These are phyloP conservation scores for Trametes gibbosa DNA, from an alignment of 768 basidiomycete species.

Conservation along the genomic window DNA sequence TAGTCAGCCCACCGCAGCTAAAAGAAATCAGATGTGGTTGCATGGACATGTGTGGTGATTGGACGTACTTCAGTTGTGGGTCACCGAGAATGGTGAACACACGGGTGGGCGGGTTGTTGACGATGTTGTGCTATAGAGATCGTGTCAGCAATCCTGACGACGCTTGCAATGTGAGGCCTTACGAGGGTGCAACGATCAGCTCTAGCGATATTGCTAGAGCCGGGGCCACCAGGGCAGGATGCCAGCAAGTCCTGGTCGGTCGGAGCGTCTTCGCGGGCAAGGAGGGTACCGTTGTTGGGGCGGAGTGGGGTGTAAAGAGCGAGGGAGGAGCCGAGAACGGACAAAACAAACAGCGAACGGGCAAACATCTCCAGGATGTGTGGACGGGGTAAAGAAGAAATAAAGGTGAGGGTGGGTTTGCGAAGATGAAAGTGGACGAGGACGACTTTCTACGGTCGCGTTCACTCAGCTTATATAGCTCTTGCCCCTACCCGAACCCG, in stretches of 20 bases:
- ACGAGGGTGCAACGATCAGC: constrained; percentile 14
- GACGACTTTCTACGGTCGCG: too few species aligned
- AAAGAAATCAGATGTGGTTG: too few species aligned
- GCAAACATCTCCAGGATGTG: background rate
- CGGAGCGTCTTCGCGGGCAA: background rate
- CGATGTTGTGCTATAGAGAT: constrained; percentile 12
- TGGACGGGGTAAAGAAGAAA: too few species aligned
- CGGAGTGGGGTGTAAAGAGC: background rate
- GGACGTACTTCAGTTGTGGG: constrained; percentile 15
- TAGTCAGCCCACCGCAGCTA: constrained; percentile 3
- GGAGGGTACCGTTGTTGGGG: too few species aligned
- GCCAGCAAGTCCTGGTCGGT: constrained; percentile 8
- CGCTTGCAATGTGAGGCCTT: background rate
- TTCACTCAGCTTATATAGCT: too few species aligned
- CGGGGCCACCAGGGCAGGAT: constrained; percentile 17
- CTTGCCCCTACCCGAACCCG: too few species aligned
- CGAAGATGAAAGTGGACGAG: too few species aligned
- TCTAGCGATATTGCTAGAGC: constrained; percentile 5
- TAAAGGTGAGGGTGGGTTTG: too few species aligned
- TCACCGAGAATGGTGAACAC: constrained; percentile 10
- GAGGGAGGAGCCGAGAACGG: background rate
- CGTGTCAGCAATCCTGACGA: too few species aligned
- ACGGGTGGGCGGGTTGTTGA: constrained; percentile 6
- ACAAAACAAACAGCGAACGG: background rate
- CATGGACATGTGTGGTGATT: too few species aligned